Evolutionary conservation across 1,284 basidiomycete species (phyloP).

Genomic region (Phylloporus sp.): DNA sequence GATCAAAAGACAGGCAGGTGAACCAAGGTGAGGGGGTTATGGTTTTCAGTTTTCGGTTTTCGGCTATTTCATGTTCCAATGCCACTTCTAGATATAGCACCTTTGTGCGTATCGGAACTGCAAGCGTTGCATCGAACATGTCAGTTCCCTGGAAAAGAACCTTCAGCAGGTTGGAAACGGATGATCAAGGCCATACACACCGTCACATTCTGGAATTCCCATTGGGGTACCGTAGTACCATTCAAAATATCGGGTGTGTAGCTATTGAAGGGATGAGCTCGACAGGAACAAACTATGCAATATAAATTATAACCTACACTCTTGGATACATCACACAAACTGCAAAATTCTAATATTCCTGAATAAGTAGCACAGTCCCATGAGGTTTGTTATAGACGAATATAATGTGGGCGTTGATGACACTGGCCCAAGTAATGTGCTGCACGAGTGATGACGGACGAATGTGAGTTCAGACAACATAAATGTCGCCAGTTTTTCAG

Average conservation of each 20-base stretch:
- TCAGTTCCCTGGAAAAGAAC: background rate
- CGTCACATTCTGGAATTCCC: background rate
- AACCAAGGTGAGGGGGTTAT: constrained; percentile 57
- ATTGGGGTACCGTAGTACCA: background rate
- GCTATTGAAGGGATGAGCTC: background rate
- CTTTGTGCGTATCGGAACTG: constrained; percentile 88
- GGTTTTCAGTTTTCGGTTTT: background rate
- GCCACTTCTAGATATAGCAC: constrained; percentile 60
- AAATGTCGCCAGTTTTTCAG: too few species aligned
- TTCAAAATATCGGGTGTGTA: background rate
- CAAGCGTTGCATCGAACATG: background rate
- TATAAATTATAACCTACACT: background rate
- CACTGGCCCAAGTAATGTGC: too few species aligned
- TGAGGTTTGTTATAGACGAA: too few species aligned
- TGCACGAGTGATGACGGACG: too few species aligned
- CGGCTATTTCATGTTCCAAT: background rate
- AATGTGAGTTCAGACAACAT: too few species aligned
- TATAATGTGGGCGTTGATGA: too few species aligned
- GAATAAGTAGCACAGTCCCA: too few species aligned
- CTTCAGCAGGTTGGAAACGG: background rate
- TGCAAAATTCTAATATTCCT: too few species aligned
- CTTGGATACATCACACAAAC: background rate
- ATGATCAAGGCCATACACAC: background rate
- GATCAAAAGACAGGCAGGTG: constrained; percentile 59
- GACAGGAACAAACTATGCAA: background rate